These are phyloP conservation scores for Aristolochia contorta DNA, from an alignment of 164 flowering plant species.

Conservation along the genomic window DNA sequence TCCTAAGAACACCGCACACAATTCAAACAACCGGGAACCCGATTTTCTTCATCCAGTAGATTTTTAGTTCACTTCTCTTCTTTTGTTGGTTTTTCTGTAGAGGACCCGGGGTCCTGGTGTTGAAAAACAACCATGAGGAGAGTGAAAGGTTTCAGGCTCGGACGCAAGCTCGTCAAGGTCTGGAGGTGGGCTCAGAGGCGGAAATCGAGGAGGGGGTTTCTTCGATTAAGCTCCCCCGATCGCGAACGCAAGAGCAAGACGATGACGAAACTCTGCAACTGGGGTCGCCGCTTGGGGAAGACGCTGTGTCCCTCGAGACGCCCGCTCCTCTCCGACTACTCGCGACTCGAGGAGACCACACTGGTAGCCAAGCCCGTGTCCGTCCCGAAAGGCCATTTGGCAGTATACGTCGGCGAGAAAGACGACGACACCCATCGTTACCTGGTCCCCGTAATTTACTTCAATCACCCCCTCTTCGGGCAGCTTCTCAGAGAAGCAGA, in stretches of 20 bases:
- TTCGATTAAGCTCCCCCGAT: constrained; percentile 6
- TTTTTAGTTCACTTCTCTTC: too few species aligned
- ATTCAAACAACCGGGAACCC: too few species aligned
- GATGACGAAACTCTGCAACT: constrained; percentile 33
- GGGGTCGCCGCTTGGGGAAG: constrained; percentile 33
- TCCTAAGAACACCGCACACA: constrained; percentile 14
- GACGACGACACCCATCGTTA: constrained; percentile 51
- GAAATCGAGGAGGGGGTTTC: constrained; percentile 5
- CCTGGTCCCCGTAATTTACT: constrained; percentile 74
- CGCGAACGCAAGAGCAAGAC: constrained; percentile 11
- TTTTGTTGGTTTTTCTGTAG: background rate
- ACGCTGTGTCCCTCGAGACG: constrained; percentile 16
- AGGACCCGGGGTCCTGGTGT: background rate
- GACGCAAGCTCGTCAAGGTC: constrained; percentile 23
- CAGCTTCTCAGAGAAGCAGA: constrained; percentile 66
- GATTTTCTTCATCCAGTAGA: too few species aligned
- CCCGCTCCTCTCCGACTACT: constrained; percentile 16
- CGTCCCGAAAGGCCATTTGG: constrained; percentile 77
- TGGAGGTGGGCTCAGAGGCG: constrained; percentile 26
- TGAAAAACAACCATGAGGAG: constrained; percentile 27
- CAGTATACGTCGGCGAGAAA: constrained; percentile 74
- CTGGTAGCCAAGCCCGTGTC: constrained; percentile 9
- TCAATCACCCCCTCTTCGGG: constrained; percentile 80
- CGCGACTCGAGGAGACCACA: constrained; percentile 23
- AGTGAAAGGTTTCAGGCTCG: constrained; percentile 45